Evolutionary conservation across 2,329 filamentous ascomycete species (phyloP), one percentile per base, ranked within the genome.

Genomic region (Ceratocystis destructans): DNA sequence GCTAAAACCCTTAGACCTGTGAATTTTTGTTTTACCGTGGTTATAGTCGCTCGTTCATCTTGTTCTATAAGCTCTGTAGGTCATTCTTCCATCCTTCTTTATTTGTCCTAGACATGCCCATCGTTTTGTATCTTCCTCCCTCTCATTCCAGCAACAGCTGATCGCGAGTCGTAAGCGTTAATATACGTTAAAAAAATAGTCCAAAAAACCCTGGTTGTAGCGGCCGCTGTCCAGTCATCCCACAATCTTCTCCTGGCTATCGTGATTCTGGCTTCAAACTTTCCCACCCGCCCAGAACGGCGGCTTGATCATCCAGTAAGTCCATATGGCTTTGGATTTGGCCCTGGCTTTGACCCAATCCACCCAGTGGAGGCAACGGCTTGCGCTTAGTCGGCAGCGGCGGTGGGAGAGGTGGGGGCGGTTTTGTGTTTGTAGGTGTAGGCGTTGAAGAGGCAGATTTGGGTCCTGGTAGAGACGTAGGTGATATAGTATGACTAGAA

Each of bases 221-320:
- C 22, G 10, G 37, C 12, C 37, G 10, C 37, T 41, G 37, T 41
- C 8, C 4, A 41, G 10, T 5, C 48, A 20, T 53, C 20, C 48
- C 7, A 3, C 3, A 7, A 3, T 28, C 25, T 25, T 28, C 7
- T 53, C 20, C 25, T 28, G 37, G 10, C 48, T 50, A 53, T 53
- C 48, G 48, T 25, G 48, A 8, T 22, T 67, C 62, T 31, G 82
- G 82, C 71, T 81, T 81, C 71, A 84, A 70, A 3, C 81, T 80
- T 71, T 83, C 80, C 81, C 82, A 84, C 25, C 79, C 77, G 12
- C 79, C 78, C 73, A 83, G 75, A 46, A 79, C 79, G 45, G 74
- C 74, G n/a, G 71, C 73, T 22, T 74, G 76, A 57, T 82, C 80
- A 55, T 77, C 78, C 41, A 82, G 71, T 59, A 82, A 75, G 69